These are phyloP conservation scores for Trichosanthes cucumerina DNA, from an alignment of 306 rosid genomes.

Conservation along the genomic window DNA sequence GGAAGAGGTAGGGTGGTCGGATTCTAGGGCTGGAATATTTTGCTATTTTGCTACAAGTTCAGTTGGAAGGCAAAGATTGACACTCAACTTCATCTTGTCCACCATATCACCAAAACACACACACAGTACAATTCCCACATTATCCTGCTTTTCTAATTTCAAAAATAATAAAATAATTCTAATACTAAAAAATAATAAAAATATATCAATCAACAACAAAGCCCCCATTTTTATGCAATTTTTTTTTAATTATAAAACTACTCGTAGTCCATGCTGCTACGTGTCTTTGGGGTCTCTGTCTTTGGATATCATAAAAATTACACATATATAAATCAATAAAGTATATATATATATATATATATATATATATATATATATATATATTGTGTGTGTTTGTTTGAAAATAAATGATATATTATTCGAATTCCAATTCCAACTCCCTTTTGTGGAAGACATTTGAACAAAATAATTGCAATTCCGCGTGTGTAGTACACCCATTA, in stretches of 20 bases:
- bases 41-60: conserved; percentile 19
- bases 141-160: not conserved
- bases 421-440: conserved; percentile 26
- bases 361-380: too few species aligned
- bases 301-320: not conserved
- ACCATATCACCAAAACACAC: conserved; percentile 19
- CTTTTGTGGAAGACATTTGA: conserved; percentile 14
- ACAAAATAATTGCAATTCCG: not conserved
- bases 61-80: conserved; percentile 16
- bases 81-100: conserved; percentile 18
- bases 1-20: not conserved
- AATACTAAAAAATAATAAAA: not conserved
- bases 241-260: not conserved
- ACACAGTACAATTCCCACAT: conserved; percentile 7
- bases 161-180: not conserved
- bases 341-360: too few species aligned
- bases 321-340: too few species aligned
- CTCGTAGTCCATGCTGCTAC: not conserved
- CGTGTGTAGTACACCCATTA: conserved; percentile 5
- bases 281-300: not conserved
- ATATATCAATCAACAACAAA: not conserved
- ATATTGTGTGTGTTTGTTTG: conserved; percentile 19
- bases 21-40: not conserved
- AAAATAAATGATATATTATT: conserved; percentile 20
- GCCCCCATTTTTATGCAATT: not conserved